Conservation (phyloP, 2,329 filamentous ascomycete genomes). For the Diaporthe eres region DNA sequence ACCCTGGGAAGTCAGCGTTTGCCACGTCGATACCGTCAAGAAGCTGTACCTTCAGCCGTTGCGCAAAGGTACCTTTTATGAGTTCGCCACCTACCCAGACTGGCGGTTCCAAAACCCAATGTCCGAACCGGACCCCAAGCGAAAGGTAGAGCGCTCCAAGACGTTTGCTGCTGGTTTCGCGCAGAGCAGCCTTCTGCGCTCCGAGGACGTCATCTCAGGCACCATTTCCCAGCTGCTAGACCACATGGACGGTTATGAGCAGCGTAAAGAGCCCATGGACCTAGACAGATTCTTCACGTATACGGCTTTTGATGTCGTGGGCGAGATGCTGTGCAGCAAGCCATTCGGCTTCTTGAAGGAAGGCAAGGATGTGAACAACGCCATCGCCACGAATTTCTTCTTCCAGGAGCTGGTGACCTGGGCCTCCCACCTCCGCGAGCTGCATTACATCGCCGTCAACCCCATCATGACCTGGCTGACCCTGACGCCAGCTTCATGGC, state of each 20-base stretch:
- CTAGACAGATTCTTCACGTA: slow-evolving; percentile 45
- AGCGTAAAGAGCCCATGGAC: slow-evolving; percentile 39
- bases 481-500: background rate
- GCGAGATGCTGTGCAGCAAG: slow-evolving; percentile 20
- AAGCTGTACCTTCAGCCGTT: slow-evolving; percentile 12
- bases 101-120: slow-evolving; percentile 48
- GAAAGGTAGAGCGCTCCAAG: slow-evolving; percentile 51
- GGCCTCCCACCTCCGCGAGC: slow-evolving; percentile 12
- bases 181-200: slow-evolving; percentile 49
- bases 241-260: slow-evolving; percentile 44
- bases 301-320: slow-evolving; percentile 23
- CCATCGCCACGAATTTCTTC: slow-evolving; percentile 9
- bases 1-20: slow-evolving; percentile 18
- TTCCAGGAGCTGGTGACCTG: slow-evolving; percentile 19
- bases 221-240: slow-evolving; percentile 41
- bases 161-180: slow-evolving; percentile 52
- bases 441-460: slow-evolving; percentile 18
- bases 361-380: slow-evolving; percentile 19
- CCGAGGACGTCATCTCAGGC: slow-evolving; percentile 43
- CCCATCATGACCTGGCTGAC: slow-evolving; percentile 29
- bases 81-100: slow-evolving; percentile 43
- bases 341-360: slow-evolving; percentile 5
- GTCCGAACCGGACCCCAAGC: slow-evolving; percentile 53
- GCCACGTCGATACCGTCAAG: slow-evolving; percentile 2
- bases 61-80: slow-evolving; percentile 20